These are phyloP conservation scores for Geosmithia morbida DNA, from an alignment of 2,329 filamentous ascomycete genomes.

Conservation along the genomic window DNA sequence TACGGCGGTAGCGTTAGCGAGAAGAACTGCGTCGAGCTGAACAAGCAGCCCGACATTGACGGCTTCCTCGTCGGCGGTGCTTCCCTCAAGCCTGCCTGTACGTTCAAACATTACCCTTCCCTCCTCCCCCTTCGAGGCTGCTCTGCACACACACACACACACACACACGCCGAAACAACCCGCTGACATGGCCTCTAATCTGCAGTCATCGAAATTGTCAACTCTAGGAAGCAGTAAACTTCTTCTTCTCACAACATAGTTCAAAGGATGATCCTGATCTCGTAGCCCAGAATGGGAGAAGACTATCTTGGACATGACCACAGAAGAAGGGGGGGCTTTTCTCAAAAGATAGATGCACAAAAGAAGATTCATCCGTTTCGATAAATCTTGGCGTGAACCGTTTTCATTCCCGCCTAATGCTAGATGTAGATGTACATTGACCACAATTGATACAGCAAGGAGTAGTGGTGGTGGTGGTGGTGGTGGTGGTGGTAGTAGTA, in stretches of 20 bases:
- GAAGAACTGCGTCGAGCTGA: constrained; percentile 93
- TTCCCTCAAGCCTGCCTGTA: constrained; percentile 90
- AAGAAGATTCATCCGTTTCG: neutral
- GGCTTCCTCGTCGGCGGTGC: constrained; percentile 95
- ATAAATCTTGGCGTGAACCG: too few relatives aligned
- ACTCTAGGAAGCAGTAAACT: constrained; percentile 32
- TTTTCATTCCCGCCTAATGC: too few relatives aligned
- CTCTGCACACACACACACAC: too few relatives aligned
- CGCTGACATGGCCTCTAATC: too few relatives aligned
- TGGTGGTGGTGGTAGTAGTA: constrained; percentile 1
- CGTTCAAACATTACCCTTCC: constrained; percentile 27
- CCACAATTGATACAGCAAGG: neutral
- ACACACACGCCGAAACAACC: too few relatives aligned
- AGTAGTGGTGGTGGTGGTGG: neutral
- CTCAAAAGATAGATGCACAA: neutral
- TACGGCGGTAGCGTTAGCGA: constrained; percentile 95
- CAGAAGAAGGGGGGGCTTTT: too few relatives aligned
- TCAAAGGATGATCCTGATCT: too few relatives aligned
- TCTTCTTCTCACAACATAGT: neutral
- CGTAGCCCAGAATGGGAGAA: too few relatives aligned
- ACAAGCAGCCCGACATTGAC: constrained; percentile 89
- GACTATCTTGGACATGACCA: too few relatives aligned
- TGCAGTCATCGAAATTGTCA: constrained; percentile 44
- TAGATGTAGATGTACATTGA: neutral
- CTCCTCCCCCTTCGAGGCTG: too few relatives aligned